phyloP scores from a whole-genome alignment of 352 stramenopile genomes.

The Globisporangium acanthophoron region DNA sequence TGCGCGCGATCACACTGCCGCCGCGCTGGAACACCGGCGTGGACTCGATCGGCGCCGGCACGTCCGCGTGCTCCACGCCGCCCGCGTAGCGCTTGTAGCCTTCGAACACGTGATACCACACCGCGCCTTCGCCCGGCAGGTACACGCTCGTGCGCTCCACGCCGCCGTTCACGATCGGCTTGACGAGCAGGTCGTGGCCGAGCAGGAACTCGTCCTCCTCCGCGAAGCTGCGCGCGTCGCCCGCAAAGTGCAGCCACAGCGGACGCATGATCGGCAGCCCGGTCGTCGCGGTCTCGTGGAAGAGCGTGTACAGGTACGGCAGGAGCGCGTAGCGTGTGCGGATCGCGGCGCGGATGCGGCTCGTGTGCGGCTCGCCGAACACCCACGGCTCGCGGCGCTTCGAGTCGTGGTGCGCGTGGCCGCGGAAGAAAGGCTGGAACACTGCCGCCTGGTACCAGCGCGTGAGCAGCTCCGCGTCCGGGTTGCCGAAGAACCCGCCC shows the following conservation, averaged over 20 bases:
- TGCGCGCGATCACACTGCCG: conserved; percentile 93
- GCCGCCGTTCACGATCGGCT: conserved; percentile 90
- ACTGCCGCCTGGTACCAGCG: conserved; percentile 94
- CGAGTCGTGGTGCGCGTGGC: conserved; percentile 99
- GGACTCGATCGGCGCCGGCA: conserved; percentile 89
- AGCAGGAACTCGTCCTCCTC: conserved; percentile 96
- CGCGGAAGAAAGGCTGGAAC: conserved; percentile 98
- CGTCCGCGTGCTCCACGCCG: conserved; percentile 48
- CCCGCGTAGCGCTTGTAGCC: conserved; percentile 49
- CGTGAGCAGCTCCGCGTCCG: conserved; percentile 94
- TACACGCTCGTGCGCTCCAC: conserved; percentile 83
- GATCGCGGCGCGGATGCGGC: conserved; percentile 85
- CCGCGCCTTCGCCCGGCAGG: conserved; percentile 65
- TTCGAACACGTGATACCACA: conserved; percentile 92
- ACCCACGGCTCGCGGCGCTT: conserved; percentile 97
- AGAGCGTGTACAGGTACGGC: conserved; percentile 94
- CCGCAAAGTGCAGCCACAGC: conserved; percentile 95
- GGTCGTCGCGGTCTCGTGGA: conserved; percentile 44
- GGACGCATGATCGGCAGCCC: conserved; percentile 90
- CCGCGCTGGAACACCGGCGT: conserved; percentile 97
- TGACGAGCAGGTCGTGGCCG: conserved; percentile 93
- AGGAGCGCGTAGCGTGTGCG: conserved; percentile 95
- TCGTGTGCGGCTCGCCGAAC: conserved; percentile 94
- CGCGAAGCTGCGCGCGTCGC: conserved; percentile 73
- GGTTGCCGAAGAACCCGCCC: conserved; percentile 98